A percentile compares a stretch with the other conserved stretches of the same genome.
Conservation (phyloP, 2,329 filamentous ascomycete genomes). For the Apiospora koreana region DNA sequence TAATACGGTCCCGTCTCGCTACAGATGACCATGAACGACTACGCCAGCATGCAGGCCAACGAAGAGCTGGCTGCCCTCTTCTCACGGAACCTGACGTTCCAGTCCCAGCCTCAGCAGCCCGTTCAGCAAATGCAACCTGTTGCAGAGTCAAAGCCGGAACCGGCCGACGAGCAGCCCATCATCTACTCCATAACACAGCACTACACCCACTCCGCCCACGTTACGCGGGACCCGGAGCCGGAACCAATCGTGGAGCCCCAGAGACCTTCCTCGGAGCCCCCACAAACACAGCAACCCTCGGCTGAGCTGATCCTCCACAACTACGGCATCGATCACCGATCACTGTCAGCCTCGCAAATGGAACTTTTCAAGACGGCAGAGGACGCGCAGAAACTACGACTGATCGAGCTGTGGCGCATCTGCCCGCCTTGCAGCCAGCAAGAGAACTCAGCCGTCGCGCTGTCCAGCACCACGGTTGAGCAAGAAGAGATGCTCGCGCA, state of each 20-base stretch:
- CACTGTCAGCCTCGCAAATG: conserved; percentile 73
- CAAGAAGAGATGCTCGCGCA: conserved; percentile 61
- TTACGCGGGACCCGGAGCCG: conserved; percentile 43
- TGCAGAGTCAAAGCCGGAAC: conserved; percentile 29
- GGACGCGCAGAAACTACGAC: conserved; percentile 67
- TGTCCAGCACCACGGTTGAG: conserved; percentile 54
- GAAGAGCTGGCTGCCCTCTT: conserved; percentile 85
- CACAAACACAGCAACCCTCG: conserved; percentile 48
- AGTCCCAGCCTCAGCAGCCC: conserved; percentile 41
- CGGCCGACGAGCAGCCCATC: conserved; percentile 46
- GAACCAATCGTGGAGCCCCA: conserved; percentile 33
- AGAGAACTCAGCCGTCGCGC: conserved; percentile 55
- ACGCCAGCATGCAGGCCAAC: conserved; percentile 61
- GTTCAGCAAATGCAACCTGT: conserved; percentile 26
- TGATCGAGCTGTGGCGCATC: conserved; percentile 85
- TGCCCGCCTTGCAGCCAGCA: conserved; percentile 65
- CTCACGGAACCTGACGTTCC: conserved; percentile 71
- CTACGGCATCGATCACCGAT: conserved; percentile 69
- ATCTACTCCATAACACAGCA: conserved; percentile 78
- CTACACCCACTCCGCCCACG: conserved; percentile 79
- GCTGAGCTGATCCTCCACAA: conserved; percentile 61
- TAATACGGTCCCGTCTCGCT: neutral
- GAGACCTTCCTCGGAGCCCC: conserved; percentile 52
- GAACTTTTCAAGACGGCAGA: conserved; percentile 78
- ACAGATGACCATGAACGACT: conserved; percentile 9